phyloP scores from a whole-genome alignment of 495 filamentous ascomycete genomes.

The Trichoderma gamsii region DNA sequence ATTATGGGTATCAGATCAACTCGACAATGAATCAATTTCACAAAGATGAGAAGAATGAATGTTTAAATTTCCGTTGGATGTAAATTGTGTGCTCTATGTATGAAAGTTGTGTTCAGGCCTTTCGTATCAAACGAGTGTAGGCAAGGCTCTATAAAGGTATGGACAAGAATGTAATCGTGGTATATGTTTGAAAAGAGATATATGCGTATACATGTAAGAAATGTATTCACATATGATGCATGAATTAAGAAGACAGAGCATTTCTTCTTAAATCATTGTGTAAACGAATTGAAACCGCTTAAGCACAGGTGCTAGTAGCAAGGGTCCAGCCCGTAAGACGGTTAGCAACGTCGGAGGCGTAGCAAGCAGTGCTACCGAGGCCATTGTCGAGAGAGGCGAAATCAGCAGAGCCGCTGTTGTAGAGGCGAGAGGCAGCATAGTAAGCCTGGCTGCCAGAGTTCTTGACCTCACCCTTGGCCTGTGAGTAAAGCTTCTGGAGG shows the following conservation, averaged over 20 bases:
- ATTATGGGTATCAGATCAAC: too few relatives aligned
- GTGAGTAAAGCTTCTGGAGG: conserved; percentile 27
- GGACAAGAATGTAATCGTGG: neutral
- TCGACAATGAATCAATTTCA: too few relatives aligned
- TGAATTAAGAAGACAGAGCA: neutral
- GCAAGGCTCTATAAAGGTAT: neutral
- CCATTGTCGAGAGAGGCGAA: conserved; percentile 45
- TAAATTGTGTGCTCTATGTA: neutral
- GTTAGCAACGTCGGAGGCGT: conserved; percentile 53
- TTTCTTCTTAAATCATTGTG: neutral
- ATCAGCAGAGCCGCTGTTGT: conserved; percentile 48
- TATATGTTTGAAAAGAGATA: neutral
- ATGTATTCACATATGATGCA: neutral
- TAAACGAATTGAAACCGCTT: neutral
- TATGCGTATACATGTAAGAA: neutral
- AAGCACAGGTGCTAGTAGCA: conserved; percentile 1
- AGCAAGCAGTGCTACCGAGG: conserved; percentile 46
- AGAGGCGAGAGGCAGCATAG: conserved; percentile 39
- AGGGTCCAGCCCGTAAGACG: conserved; percentile 38
- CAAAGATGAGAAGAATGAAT: too few relatives aligned
- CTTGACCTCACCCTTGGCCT: conserved; percentile 19
- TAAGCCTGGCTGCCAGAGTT: conserved; percentile 23
- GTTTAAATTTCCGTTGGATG: too few relatives aligned
- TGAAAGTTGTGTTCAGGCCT: neutral
- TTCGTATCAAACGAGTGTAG: conserved; percentile 5